phyloP scores from a whole-genome alignment of 225 moss, liverwort and hornwort species.

The Climacium dendroides region DNA sequence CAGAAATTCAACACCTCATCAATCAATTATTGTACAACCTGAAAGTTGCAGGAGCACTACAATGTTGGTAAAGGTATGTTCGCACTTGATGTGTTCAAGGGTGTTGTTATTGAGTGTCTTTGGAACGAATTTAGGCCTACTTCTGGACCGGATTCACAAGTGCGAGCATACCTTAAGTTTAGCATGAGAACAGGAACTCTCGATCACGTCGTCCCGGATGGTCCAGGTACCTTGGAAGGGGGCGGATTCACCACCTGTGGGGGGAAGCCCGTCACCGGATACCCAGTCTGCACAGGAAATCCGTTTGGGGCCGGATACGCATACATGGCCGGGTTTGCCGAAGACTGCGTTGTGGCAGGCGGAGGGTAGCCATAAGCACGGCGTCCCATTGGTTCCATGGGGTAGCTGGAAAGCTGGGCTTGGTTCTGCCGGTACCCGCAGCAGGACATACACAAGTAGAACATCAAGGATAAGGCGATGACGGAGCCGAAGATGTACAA shows the following conservation, averaged over 20 bases:
- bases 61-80: background rate
- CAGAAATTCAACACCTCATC: background rate
- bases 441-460: background rate
- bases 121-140: no score
- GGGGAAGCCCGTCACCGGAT: background rate
- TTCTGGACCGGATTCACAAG: no score
- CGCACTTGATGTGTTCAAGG: no score
- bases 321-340: background rate
- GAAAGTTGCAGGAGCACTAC: background rate
- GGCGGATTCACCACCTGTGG: background rate
- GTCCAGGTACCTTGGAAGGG: background rate
- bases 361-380: background rate
- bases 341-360: background rate
- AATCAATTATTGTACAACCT: background rate
- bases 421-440: background rate
- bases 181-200: background rate
- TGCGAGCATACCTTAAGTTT: no score
- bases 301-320: background rate
- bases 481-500: background rate
- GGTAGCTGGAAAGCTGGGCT: background rate
- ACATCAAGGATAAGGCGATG: background rate
- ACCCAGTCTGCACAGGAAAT: background rate
- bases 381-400: background rate
- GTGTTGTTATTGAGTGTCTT: no score
- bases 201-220: background rate